These are phyloP conservation scores for Boletus reticuloceps DNA, from an alignment of 768 basidiomycete species.

Conservation along the genomic window DNA sequence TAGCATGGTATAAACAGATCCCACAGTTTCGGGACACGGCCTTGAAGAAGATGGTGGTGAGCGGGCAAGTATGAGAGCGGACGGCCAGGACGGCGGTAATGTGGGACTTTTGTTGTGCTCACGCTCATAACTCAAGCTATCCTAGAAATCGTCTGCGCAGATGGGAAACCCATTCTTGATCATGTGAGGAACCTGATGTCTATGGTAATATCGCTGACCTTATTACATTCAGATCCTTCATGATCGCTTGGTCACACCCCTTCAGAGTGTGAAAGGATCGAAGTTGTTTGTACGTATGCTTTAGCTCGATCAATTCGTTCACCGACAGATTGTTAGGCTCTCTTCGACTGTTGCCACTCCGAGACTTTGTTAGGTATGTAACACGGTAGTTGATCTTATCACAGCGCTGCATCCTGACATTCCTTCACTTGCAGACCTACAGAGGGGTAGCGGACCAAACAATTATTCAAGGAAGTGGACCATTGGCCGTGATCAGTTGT, in stretches of 20 bases:
- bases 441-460: constrained; percentile 11
- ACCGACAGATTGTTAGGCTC: constrained; percentile 14
- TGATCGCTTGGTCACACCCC: constrained; percentile 15
- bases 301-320: neutral
- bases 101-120: neutral
- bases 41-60: constrained; percentile 19
- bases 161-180: constrained; percentile 21
- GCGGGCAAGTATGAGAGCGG: constrained; percentile 39
- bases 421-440: constrained; percentile 15
- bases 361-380: constrained; percentile 24
- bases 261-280: constrained; percentile 16
- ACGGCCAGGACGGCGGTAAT: constrained; percentile 49
- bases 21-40: constrained; percentile 22
- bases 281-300: constrained; percentile 18
- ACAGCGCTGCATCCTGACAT: neutral
- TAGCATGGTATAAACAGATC: neutral
- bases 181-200: constrained; percentile 10
- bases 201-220: neutral
- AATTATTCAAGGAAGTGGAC: constrained; percentile 15
- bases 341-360: constrained; percentile 32
- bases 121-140: neutral
- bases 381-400: neutral
- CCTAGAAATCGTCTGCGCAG: constrained; percentile 21
- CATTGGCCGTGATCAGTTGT: constrained; percentile 9
- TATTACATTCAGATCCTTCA: constrained; percentile 17